Conservation (phyloP, 495 filamentous ascomycete species). For the Hapsidospora chrysogenum region DNA sequence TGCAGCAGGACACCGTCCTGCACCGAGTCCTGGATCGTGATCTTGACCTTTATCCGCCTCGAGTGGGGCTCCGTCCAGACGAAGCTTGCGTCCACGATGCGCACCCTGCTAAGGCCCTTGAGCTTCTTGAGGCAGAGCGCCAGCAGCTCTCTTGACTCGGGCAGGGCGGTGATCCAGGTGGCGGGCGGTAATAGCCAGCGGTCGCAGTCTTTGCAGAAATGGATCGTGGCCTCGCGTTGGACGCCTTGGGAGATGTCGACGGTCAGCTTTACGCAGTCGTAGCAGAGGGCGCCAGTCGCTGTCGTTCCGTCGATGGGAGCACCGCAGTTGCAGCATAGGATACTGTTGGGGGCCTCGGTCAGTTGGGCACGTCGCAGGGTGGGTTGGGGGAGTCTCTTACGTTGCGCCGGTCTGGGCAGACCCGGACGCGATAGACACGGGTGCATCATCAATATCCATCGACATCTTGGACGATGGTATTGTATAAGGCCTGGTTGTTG, state of each 20-base stretch:
- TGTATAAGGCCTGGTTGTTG: neutral
- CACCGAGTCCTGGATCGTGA: constrained; percentile 64
- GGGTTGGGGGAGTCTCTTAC: constrained; percentile 19
- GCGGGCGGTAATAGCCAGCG: constrained; percentile 80
- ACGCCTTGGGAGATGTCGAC: constrained; percentile 90
- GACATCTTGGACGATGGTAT: constrained; percentile 27
- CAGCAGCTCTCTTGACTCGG: constrained; percentile 76
- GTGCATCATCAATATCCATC: constrained; percentile 50
- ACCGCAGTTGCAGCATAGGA: constrained; percentile 91
- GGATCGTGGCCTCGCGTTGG: constrained; percentile 65
- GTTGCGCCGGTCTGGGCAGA: constrained; percentile 36
- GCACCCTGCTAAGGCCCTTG: constrained; percentile 63
- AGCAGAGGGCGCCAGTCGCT: constrained; percentile 74
- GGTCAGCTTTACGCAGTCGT: constrained; percentile 83
- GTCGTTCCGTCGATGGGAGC: constrained; percentile 83
- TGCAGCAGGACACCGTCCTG: constrained; percentile 71
- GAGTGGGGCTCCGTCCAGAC: constrained; percentile 98
- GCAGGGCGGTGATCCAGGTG: constrained; percentile 67
- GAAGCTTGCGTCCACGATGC: constrained; percentile 89
- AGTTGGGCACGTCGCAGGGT: neutral
- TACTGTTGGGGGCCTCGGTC: constrained; percentile 30
- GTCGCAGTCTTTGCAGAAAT: constrained; percentile 82
- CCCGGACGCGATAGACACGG: constrained; percentile 36
- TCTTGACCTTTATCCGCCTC: constrained; percentile 73
- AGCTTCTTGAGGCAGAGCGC: constrained; percentile 77